Evolutionary conservation across 2,329 filamentous ascomycete species (phyloP).

Genomic region (Exophiala xenobiotica): DNA sequence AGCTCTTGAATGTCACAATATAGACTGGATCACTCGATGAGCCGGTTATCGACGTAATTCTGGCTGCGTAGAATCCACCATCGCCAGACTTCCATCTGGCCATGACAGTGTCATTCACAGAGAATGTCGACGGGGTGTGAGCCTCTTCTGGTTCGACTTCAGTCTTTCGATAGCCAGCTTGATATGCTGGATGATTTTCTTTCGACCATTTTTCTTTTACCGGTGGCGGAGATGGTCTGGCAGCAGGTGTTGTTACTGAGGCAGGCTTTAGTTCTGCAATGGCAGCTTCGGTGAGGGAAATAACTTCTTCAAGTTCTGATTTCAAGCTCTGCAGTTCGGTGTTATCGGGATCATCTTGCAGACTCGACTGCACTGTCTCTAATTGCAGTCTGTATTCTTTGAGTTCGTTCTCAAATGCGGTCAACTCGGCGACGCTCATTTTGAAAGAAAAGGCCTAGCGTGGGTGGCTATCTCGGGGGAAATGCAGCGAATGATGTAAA

Average conservation of each 20-base stretch:
- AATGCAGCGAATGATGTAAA: no score
- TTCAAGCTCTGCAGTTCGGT: conserved; percentile 73
- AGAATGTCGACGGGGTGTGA: conserved; percentile 58
- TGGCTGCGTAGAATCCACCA: conserved; percentile 84
- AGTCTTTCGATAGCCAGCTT: conserved; percentile 58
- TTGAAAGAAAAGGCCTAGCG: no score
- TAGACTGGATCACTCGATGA: conserved; percentile 90
- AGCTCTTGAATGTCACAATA: conserved; percentile 91
- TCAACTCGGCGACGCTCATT: conserved; percentile 43
- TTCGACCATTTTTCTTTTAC: conserved; percentile 72
- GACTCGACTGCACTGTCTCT: conserved; percentile 71
- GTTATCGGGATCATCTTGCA: conserved; percentile 79
- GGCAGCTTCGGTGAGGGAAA: conserved; percentile 73
- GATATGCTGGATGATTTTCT: conserved; percentile 75
- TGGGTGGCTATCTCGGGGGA: no score
- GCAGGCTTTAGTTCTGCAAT: conserved; percentile 75
- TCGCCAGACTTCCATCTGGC: conserved; percentile 91
- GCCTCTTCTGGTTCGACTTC: conserved; percentile 50
- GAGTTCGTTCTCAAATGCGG: conserved; percentile 49
- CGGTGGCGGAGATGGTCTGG: conserved; percentile 51
- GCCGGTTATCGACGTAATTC: conserved; percentile 90
- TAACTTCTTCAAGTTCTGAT: conserved; percentile 77
- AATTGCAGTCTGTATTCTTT: conserved; percentile 68
- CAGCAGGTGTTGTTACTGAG: conserved; percentile 40
- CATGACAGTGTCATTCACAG: conserved; percentile 84